Evolutionary conservation across 768 basidiomycete genomes (phyloP), one percentile per base, ranked within the genome.

Genomic region (Nidula microcarpa): DNA sequence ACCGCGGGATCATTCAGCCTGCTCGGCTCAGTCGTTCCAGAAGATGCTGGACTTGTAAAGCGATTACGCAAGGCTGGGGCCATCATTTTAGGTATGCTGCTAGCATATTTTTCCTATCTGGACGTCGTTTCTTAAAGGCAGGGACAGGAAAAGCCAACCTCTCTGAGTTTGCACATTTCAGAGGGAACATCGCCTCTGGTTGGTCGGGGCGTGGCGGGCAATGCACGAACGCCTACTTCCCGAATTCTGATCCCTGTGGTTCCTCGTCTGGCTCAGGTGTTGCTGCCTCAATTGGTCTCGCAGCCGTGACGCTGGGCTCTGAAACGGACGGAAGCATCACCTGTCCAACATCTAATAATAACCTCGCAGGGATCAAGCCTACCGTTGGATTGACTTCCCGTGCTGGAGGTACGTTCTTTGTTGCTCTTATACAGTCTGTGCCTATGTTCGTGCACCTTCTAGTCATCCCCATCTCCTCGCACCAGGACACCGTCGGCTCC

Each of bases 151-250:
- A 84, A 59, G 75, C 80, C 9, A 82, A 81, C 55, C 23, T 46
- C 44, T 63, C 80, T 0, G 80, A 83, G 62, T 81, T 71, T 57
- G 77, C 82, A 2, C 71, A 78, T 57, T 78, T 74, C 52, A 65
- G 82, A 44, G 81, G 74, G 4, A 63, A 69, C 32, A 37, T 76
- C 17, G 66, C 80, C 0, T 74, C 71, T 2, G 82, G 82, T 10
- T 85, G 81, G 80, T 82, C 80, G n/a, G 80, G 79, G 13, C 71
- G 81, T 45, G 75, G 75, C 9, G 80, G 81, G 2, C 82, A 83
- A 63, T 63, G 68, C 45, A 77, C 71, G 2, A 77, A 71, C 50
- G 75, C 80, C 10, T 83, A 79, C 58, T 81, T 70, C 52, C 75
- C 77, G 0, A 71, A 72, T 11, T 77, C 72, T 3, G 77, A 82